These are phyloP conservation scores for Maudiozyma bulderi DNA, from an alignment of 805 yeast genomes.

Conservation along the genomic window DNA sequence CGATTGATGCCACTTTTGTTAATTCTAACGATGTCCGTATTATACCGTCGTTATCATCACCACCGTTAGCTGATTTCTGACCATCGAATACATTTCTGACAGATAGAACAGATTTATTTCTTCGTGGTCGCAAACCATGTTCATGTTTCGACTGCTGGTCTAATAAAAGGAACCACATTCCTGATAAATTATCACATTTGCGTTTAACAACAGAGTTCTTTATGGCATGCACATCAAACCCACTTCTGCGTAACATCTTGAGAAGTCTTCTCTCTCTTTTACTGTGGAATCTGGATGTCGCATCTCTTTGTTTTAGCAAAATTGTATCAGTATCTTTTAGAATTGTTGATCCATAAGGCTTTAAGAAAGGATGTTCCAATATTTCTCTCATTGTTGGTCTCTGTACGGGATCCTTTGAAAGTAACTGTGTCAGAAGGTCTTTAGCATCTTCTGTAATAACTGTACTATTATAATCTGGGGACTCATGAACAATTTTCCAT, in stretches of 20 bases:
- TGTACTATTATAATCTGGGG: constrained; percentile 46
- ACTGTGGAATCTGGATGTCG: constrained; percentile 41
- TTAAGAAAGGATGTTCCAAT: constrained; percentile 41
- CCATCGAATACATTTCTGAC: constrained; percentile 26
- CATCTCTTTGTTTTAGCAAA: constrained; percentile 29
- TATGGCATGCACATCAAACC: constrained; percentile 54
- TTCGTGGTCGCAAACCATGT: constrained; percentile 24
- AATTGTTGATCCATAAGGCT: constrained; percentile 35
- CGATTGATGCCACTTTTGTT: constrained; percentile 8
- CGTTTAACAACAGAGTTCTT: constrained; percentile 47
- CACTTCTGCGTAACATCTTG: constrained; percentile 47
- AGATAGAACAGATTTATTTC: constrained; percentile 30
- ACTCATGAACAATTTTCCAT: constrained; percentile 49
- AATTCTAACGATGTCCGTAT: constrained; percentile 4
- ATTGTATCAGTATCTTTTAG: constrained; percentile 33
- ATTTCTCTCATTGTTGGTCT: constrained; percentile 54
- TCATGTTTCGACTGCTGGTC: constrained; percentile 36
- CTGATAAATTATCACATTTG: constrained; percentile 64
- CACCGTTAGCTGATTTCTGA: background rate
- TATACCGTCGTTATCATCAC: constrained; percentile 4
- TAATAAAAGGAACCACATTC: constrained; percentile 60
- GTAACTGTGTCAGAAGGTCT: constrained; percentile 41
- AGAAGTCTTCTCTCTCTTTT: constrained; percentile 54
- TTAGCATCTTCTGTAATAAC: constrained; percentile 40
- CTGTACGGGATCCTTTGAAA: constrained; percentile 53